Base-by-base conservation (phyloP, 129 eudicot genomes). In the Heracleum sosnowskyi region DNA sequence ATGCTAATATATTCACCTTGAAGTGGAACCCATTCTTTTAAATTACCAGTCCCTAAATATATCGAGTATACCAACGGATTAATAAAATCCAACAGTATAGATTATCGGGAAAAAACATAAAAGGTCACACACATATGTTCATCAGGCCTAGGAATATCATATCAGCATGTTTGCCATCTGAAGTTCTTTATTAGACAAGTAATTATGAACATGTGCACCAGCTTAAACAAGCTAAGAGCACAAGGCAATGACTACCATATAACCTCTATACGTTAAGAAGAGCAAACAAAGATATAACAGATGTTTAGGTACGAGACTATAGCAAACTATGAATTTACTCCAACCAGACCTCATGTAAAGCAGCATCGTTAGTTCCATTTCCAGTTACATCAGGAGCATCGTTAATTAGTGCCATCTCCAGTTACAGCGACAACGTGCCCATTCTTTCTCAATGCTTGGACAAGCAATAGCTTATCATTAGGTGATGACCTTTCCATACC, bases 401-500 rank as follows among this genome's bases (percentile, higher is more conserved):
- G 47, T n/a, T n/a, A n/a, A n/a, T 93, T 93, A 26, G 98, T 93
- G 22, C 98, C 98, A 80, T 93, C 98, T 83, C 98, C 98, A 55
- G 98, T 93, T 26, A 93, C 98, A 42, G 96, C 98, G 76, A 93
- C 97, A 78, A 93, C 98, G 74, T 93, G 97, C 17, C 91, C 93
- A 45, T 28, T 85, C 81, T 83, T 93, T 84, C 95, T 91, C 77
- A 93, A 73, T 79, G 98, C 96, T 93, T 91, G 92, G 60, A 93
- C 98, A 76, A 93, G 93, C 82, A 93, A 84, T 53, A 93, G 87
- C 76, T 93, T 93, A 78, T 93, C 98, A 83, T 91, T 93, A 3
- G 98, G 98, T 13, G 98, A 93, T n/a, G n/a, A n/a, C n/a, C n/a
- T n/a, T n/a, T n/a, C n/a, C n/a, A n/a, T n/a, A n/a, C n/a, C n/a